These are phyloP conservation scores for Blastocrithidia nonstop DNA, from an alignment of 208 protist species.

Conservation along the genomic window DNA sequence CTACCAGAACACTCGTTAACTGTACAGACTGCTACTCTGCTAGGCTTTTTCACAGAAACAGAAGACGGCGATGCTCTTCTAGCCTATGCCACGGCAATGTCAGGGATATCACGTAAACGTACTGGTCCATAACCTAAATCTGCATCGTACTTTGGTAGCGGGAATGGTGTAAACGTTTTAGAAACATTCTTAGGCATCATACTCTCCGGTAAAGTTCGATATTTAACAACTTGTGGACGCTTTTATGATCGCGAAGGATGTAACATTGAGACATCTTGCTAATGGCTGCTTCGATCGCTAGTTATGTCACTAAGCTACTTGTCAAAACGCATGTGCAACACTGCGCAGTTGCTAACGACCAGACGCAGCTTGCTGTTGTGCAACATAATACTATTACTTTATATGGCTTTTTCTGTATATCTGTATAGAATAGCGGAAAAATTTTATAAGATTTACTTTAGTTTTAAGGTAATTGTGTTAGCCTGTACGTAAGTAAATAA, in stretches of 20 bases:
- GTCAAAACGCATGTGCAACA: conserved; percentile 24
- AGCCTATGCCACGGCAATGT: conserved; percentile 32
- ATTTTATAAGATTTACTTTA: no score
- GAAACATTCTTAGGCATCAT: conserved; percentile 53
- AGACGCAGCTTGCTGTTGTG: conserved; percentile 3
- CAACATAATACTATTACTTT: not conserved
- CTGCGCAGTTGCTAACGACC: no score
- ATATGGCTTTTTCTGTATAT: not conserved
- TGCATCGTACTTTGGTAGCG: conserved; percentile 67
- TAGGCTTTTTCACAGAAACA: not conserved
- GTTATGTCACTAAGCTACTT: no score
- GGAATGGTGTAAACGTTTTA: conserved; percentile 65
- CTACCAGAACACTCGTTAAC: no score
- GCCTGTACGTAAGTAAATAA: no score
- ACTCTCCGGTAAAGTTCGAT: conserved; percentile 19
- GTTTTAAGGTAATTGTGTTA: no score
- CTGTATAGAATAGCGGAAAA: no score
- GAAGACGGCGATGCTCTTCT: not conserved
- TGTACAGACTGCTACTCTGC: not conserved
- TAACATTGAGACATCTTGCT: no score
- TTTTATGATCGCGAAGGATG: no score
- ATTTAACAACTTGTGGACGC: conserved; percentile 1
- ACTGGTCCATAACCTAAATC: conserved; percentile 65
- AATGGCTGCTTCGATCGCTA: no score
- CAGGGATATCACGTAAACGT: conserved; percentile 56